Conservation (phyloP, 176 grass and related monocot species). For the Oryza australiensis region DNA sequence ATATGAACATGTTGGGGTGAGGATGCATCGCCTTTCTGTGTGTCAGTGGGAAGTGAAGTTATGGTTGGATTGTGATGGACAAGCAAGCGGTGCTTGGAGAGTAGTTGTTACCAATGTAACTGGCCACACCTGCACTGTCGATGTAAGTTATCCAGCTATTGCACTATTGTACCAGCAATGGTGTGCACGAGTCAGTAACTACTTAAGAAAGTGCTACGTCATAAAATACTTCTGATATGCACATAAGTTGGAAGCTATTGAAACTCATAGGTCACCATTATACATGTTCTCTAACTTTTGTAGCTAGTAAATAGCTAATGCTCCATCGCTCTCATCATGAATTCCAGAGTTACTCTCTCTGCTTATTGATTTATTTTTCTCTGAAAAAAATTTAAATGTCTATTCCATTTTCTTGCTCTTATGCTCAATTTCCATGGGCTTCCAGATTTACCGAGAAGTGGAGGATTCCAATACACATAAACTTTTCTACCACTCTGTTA, state of each 20-base stretch:
- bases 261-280: not conserved
- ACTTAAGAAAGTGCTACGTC: not conserved
- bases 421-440: slow-evolving; percentile 12
- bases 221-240: slow-evolving; percentile 3
- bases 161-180: slow-evolving; percentile 20
- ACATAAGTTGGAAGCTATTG: not conserved
- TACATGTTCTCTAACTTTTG: slow-evolving; percentile 18
- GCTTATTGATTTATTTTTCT: not conserved
- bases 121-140: slow-evolving; percentile 93
- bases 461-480: slow-evolving; percentile 69
- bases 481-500: slow-evolving; percentile 73
- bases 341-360: not conserved
- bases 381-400: slow-evolving; percentile 9
- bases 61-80: slow-evolving; percentile 73
- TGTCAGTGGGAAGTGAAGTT: slow-evolving; percentile 98
- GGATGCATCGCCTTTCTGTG: slow-evolving; percentile 96
- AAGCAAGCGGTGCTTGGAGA: slow-evolving; percentile 91
- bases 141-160: slow-evolving; percentile 65
- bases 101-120: slow-evolving; percentile 92
- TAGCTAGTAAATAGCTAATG: slow-evolving; percentile 24
- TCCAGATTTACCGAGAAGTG: slow-evolving; percentile 91
- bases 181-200: slow-evolving; percentile 1
- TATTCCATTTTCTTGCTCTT: not conserved
- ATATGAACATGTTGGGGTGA: slow-evolving; percentile 88
- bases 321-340: not conserved